phyloP scores from a whole-genome alignment of 2,329 filamentous ascomycete species.

The Ophiostoma ulmi region DNA sequence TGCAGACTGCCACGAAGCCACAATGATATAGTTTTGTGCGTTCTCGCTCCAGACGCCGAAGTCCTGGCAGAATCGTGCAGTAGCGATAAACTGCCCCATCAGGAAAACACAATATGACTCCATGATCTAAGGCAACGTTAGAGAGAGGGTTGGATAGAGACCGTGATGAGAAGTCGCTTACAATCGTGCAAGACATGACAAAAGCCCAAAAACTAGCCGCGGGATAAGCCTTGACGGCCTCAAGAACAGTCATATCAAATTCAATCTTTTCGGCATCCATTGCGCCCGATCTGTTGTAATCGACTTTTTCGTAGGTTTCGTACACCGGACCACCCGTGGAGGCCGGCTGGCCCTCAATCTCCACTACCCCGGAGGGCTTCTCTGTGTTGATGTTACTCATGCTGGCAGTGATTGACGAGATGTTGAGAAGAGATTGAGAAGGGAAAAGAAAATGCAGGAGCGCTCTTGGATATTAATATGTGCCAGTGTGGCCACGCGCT shows the following conservation, averaged over 20 bases:
- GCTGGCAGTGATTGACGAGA: background rate
- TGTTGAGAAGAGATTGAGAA: background rate
- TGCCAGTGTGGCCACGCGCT: background rate
- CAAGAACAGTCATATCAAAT: conserved; percentile 35
- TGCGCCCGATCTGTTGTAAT: conserved; percentile 39
- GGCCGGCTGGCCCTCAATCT: background rate
- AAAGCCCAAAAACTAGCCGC: conserved; percentile 40
- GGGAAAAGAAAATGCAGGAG: background rate
- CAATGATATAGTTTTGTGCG: conserved; percentile 38
- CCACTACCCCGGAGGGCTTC: background rate
- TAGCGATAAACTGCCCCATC: conserved; percentile 54
- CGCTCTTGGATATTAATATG: background rate
- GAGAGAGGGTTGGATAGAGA: background rate
- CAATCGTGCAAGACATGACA: conserved; percentile 39
- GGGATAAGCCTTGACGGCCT: conserved; percentile 35
- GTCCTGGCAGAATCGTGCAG: conserved; percentile 40
- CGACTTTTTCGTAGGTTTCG: conserved; percentile 3
- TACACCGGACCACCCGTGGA: background rate
- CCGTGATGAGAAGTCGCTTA: conserved; percentile 32
- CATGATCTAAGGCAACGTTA: conserved; percentile 42
- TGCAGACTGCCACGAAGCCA: conserved; percentile 53
- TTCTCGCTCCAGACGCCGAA: conserved; percentile 42
- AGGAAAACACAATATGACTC: conserved; percentile 60
- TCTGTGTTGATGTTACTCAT: background rate
- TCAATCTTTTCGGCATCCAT: conserved; percentile 51